Conservation (phyloP, 805 yeast genomes). For the Ascoidea rubescens region DNA sequence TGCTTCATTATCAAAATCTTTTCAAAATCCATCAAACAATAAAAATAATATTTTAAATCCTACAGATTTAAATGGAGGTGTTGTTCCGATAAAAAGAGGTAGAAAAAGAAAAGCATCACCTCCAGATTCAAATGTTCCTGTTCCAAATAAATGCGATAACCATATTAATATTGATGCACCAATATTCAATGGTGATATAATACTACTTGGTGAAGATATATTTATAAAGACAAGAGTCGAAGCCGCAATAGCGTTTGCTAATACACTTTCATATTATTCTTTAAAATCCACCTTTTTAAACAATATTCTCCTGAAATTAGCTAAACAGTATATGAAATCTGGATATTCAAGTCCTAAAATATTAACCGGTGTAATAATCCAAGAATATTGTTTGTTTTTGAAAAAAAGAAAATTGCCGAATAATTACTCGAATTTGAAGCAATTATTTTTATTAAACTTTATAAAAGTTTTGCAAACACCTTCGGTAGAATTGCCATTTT, state of each 20-base stretch:
- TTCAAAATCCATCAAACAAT: slow-evolving; percentile 11
- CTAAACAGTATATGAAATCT: slow-evolving; percentile 32
- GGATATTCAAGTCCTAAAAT: slow-evolving; percentile 74
- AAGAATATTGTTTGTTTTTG: slow-evolving; percentile 40
- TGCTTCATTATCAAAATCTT: slow-evolving; percentile 3
- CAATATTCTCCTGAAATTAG: slow-evolving; percentile 13
- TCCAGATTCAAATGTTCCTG: slow-evolving; percentile 17
- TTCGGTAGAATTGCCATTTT: slow-evolving; percentile 29
- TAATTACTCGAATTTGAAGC: slow-evolving; percentile 13
- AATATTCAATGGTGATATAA: slow-evolving; percentile 79
- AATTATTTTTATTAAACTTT: slow-evolving; percentile 13
- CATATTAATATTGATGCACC: slow-evolving; percentile 88
- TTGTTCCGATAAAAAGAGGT: slow-evolving; percentile 19
- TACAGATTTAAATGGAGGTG: slow-evolving; percentile 1
- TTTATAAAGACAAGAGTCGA: slow-evolving; percentile 63
- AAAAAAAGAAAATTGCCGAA: slow-evolving; percentile 13
- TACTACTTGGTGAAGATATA: slow-evolving; percentile 63
- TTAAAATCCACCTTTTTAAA: slow-evolving; percentile 24
- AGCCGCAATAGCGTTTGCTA: slow-evolving; percentile 68
- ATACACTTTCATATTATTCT: slow-evolving; percentile 35
- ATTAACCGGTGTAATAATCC: slow-evolving; percentile 51
- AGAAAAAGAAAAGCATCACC: slow-evolving; percentile 31
- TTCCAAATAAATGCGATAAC: slow-evolving; percentile 41
- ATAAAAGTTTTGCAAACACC: background rate
- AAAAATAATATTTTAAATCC: slow-evolving; percentile 10